phyloP scores from a whole-genome alignment of 225 moss, liverwort and hornwort genomes.

The Climacium dendroides region DNA sequence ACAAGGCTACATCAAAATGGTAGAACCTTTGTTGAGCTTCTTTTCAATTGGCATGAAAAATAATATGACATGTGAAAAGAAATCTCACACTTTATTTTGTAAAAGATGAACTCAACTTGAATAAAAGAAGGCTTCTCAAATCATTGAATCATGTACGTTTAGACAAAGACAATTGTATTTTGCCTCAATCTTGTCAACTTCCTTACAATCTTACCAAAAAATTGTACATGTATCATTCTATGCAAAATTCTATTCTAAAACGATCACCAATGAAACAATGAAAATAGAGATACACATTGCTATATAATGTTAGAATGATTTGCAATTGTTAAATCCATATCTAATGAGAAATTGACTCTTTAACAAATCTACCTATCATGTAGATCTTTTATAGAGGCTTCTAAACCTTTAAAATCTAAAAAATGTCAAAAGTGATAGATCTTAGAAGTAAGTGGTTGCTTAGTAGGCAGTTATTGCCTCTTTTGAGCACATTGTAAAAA shows the following conservation, averaged over 20 bases:
- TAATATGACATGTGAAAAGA: background rate
- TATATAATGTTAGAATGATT: background rate
- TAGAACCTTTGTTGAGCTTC: background rate
- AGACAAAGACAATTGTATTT: background rate
- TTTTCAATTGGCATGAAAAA: background rate
- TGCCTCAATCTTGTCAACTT: background rate
- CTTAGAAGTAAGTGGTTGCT: too few relatives aligned
- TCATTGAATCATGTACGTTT: background rate
- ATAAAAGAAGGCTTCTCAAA: background rate
- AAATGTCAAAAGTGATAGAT: rapidly evolving
- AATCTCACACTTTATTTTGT: too few relatives aligned
- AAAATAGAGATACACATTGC: rapidly evolving
- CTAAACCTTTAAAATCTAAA: background rate
- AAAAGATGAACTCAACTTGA: background rate
- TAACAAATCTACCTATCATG: background rate
- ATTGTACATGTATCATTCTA: too few relatives aligned
- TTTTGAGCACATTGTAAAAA: too few relatives aligned
- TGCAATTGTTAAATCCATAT: background rate
- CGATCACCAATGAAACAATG: background rate
- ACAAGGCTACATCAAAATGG: background rate
- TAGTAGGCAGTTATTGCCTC: too few relatives aligned
- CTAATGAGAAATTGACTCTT: background rate
- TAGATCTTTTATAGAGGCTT: background rate
- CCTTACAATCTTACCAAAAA: background rate
- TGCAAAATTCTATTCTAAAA: background rate